These are phyloP conservation scores for Cucurbita pepo DNA, from an alignment of 306 rosid species.

Conservation along the genomic window DNA sequence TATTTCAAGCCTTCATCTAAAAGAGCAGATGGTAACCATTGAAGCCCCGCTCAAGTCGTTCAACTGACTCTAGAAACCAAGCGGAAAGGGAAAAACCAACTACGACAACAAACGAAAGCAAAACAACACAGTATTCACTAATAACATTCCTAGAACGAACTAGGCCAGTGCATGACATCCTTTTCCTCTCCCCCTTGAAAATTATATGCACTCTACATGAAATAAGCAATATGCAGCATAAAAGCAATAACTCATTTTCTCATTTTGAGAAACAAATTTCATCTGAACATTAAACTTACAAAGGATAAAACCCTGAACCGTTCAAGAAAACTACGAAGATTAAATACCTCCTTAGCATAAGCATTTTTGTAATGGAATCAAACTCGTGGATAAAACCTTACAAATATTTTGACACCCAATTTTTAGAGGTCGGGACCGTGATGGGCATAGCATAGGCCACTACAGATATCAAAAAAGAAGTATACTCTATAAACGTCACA, in stretches of 20 bases:
- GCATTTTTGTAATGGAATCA: background rate
- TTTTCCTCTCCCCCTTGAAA: background rate
- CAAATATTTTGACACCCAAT: background rate
- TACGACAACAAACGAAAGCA: background rate
- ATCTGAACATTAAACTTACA: background rate
- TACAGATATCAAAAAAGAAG: background rate
- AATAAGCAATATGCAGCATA: background rate
- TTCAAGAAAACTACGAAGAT: background rate
- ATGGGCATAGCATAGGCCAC: background rate
- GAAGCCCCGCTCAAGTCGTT: conserved; percentile 20
- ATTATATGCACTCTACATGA: background rate
- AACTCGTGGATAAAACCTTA: background rate
- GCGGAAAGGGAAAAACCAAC: conserved; percentile 14
- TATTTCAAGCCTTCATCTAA: conserved; percentile 34
- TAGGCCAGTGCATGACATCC: background rate
- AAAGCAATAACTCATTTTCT: background rate
- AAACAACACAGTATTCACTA: background rate
- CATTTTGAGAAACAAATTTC: background rate
- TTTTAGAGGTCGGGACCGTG: background rate
- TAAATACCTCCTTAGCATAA: background rate
- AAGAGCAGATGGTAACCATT: conserved; percentile 12
- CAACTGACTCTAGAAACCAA: conserved; percentile 10
- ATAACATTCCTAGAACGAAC: background rate
- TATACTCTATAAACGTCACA: background rate
- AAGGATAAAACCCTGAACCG: background rate